A percentile compares a stretch with the other conserved stretches of the same genome.
Evolutionary conservation across 345 rosid genomes (phyloP).

Genomic region (Hibiscus syriacus): DNA sequence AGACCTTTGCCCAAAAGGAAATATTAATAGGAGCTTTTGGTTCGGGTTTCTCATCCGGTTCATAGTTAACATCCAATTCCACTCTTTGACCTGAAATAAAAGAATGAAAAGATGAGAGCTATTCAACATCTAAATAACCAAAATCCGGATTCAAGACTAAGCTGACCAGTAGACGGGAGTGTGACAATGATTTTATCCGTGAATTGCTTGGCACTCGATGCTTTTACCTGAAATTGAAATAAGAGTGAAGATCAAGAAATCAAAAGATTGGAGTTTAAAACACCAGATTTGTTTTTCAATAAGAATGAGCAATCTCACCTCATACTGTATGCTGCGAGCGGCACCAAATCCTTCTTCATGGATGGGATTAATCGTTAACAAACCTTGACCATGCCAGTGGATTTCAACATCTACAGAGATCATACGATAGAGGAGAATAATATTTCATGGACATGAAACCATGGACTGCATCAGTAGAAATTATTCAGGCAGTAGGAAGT

Average conservation of each 20-base stretch:
- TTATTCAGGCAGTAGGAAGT: neutral
- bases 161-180: constrained; percentile 75
- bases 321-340: constrained; percentile 47
- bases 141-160: neutral
- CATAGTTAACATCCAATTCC: constrained; percentile 51
- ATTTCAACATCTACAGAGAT: constrained; percentile 58
- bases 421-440: neutral
- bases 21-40: constrained; percentile 8
- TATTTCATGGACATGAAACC: neutral
- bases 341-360: constrained; percentile 53
- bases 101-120: neutral
- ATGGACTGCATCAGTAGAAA: neutral
- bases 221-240: constrained; percentile 55
- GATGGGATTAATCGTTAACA: constrained; percentile 39
- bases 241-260: no score
- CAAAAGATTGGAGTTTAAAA: no score
- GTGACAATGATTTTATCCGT: constrained; percentile 50
- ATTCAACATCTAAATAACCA: neutral
- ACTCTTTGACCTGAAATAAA: constrained; percentile 52
- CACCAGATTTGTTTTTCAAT: no score
- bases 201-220: constrained; percentile 34
- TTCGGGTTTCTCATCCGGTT: constrained; percentile 21
- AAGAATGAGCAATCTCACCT: constrained; percentile 31
- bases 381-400: constrained; percentile 38
- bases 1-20: constrained; percentile 15